Conservation (phyloP, 352 stramenopile species). For the Globisporangium barbulae region DNA sequence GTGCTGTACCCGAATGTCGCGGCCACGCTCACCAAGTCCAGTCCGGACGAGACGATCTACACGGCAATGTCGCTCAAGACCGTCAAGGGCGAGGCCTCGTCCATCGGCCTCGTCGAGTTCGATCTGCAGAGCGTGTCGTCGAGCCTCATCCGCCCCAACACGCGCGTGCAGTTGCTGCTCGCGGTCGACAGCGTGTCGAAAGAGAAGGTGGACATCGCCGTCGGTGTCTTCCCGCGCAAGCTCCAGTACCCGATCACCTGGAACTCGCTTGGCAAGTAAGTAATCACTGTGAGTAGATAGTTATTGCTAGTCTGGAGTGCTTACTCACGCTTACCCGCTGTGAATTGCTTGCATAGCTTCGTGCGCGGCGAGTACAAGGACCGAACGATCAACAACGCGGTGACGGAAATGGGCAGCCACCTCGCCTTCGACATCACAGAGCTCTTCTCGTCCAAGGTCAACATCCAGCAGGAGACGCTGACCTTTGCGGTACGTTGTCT, state of each 20-base stretch:
- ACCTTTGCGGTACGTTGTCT: constrained; percentile 45
- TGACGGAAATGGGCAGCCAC: constrained; percentile 53
- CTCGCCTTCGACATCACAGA: constrained; percentile 83
- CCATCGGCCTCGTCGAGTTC: constrained; percentile 72
- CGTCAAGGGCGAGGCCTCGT: constrained; percentile 32
- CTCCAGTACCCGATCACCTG: constrained; percentile 66
- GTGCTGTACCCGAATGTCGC: constrained; percentile 60
- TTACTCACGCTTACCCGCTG: neutral
- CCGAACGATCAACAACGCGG: constrained; percentile 51
- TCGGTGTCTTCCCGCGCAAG: constrained; percentile 37
- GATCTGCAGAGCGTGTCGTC: constrained; percentile 58
- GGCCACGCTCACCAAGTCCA: constrained; percentile 47
- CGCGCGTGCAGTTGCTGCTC: constrained; percentile 66
- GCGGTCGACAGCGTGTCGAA: constrained; percentile 57
- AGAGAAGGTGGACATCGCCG: constrained; percentile 42
- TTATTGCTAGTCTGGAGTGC: neutral
- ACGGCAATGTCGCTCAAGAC: constrained; percentile 56
- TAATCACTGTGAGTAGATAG: neutral
- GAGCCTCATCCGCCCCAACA: constrained; percentile 61
- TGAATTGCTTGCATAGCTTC: constrained; percentile 20
- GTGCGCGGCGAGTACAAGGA: constrained; percentile 34
- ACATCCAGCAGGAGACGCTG: constrained; percentile 39
- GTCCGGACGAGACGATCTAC: constrained; percentile 44
- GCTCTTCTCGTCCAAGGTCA: constrained; percentile 50
- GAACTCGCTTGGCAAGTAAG: constrained; percentile 45